Base-by-base conservation (phyloP, 768 basidiomycete species). In the Sutorius australiensis region DNA sequence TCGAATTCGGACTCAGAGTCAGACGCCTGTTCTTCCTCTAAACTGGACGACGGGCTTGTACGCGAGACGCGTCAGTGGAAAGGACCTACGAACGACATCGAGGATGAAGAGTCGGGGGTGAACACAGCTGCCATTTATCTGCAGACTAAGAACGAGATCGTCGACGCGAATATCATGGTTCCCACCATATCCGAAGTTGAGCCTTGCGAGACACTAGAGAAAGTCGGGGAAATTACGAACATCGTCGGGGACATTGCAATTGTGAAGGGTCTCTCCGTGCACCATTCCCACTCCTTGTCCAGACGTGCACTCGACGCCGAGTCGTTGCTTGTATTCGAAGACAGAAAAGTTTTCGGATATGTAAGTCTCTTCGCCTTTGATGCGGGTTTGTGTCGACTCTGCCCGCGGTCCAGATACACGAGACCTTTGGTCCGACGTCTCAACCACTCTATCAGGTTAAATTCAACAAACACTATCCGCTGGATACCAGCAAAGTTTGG, bases 361-460 rank as follows among this genome's bases (percentile, higher is more conserved):
- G 94, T 95, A 71, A 72, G 88, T 77, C 17, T 31, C 38, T 33
- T 33, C 44, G 37, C 21, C 28, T 48, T 54, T 39, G 34, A 54
- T n/a, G 27, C 27, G 41, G 33, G 41, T 41, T 50, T 50, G 56
- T 59, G 61, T 51, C 37, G 53, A 46, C 31, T 46, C 63, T 56
- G 46, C 48, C 27, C 38, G 5, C 37, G 46, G 10, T 67, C 13
- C 9, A 95, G 92, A 77, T 98, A 48, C 90, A 87, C 65, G 95
- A 98, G 72, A 97, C 95, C 0, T 98, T 98, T 70, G 95, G 95
- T 10, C 93, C 95, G 3, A 92, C 95, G 9, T 79, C 81, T 17
- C 86, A 90, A 54, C 95, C 95, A 6, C 74, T 95, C 52, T 98
- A 98, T 66, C 88, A 92, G 61, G 77, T 98, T 57, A 85, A 84